phyloP scores from a whole-genome alignment of 768 basidiomycete species.

The Kockovaella imperatae region DNA sequence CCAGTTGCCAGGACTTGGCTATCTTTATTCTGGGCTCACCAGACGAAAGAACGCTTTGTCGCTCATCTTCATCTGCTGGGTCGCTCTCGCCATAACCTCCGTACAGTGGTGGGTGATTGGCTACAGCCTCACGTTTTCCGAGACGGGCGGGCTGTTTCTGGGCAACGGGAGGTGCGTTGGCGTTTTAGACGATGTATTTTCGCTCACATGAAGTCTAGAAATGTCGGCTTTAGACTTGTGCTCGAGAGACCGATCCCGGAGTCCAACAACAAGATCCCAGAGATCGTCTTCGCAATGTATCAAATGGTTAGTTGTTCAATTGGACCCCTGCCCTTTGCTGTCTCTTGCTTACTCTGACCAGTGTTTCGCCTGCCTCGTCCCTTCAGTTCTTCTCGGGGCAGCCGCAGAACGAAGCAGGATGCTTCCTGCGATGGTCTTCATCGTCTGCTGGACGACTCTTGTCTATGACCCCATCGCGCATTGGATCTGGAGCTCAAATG shows the following conservation, averaged over 20 bases:
- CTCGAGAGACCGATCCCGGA: constrained; percentile 43
- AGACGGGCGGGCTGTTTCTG: constrained; percentile 41
- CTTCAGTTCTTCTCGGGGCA: constrained; percentile 69
- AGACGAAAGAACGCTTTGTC: constrained; percentile 87
- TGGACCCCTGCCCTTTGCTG: background rate
- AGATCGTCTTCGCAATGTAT: constrained; percentile 40
- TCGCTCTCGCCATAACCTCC: constrained; percentile 55
- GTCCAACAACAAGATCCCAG: constrained; percentile 44
- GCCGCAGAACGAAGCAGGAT: constrained; percentile 82
- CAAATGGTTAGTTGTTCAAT: constrained; percentile 16
- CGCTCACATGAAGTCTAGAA: constrained; percentile 10
- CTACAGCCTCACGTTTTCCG: constrained; percentile 42
- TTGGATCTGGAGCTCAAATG: constrained; percentile 87
- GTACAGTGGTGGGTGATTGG: constrained; percentile 47
- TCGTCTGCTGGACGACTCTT: constrained; percentile 77
- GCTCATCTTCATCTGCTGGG: constrained; percentile 75
- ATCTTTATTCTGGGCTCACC: constrained; percentile 72
- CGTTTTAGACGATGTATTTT: background rate
- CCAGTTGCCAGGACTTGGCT: constrained; percentile 41
- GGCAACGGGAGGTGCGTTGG: constrained; percentile 37
- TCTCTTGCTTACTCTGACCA: too few species aligned
- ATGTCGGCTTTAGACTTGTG: constrained; percentile 41
- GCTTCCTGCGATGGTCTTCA: constrained; percentile 78
- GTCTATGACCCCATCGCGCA: constrained; percentile 92
- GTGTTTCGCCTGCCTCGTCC: constrained; percentile 57